phyloP scores from a whole-genome alignment of 139 green algal genomes.

The Chlorella sp. region DNA sequence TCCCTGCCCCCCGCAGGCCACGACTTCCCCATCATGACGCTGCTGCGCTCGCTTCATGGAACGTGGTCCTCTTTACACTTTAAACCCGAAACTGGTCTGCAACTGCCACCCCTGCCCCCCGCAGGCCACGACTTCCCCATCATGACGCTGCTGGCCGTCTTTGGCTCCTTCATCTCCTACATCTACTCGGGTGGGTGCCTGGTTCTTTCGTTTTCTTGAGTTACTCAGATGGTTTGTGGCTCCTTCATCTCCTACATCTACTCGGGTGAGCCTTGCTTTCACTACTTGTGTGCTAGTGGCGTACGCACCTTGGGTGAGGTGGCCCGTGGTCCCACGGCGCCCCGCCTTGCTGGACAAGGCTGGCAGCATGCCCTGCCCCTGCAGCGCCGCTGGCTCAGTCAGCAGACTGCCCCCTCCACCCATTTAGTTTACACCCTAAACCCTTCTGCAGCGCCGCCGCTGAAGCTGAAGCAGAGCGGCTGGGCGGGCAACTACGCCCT shows the following conservation, averaged over 20 bases:
- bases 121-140: constrained; percentile 76
- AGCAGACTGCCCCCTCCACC: background rate
- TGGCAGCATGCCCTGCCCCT: too few relatives aligned
- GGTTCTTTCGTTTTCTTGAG: too few relatives aligned
- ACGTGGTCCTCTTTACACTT: too few relatives aligned
- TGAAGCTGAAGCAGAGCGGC: constrained; percentile 98
- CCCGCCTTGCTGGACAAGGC: too few relatives aligned
- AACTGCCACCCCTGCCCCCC: background rate
- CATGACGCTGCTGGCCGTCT: constrained; percentile 80
- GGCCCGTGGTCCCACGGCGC: too few relatives aligned
- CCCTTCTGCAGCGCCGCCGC: constrained; percentile 75
- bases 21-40: too few relatives aligned
- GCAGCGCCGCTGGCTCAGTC: background rate
- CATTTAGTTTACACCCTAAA: background rate
- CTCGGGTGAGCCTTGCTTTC: background rate
- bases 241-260: background rate
- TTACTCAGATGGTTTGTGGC: background rate
- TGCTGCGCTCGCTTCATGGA: too few relatives aligned
- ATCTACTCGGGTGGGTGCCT: constrained; percentile 85
- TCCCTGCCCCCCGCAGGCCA: too few relatives aligned
- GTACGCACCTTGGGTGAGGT: too few relatives aligned
- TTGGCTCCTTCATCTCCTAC: constrained; percentile 97
- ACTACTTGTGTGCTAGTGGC: background rate
- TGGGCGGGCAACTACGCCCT: constrained; percentile 97
- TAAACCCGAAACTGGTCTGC: too few relatives aligned